These are phyloP conservation scores for Corinectria fuckeliana DNA, from an alignment of 2,329 filamentous ascomycete genomes.

Conservation along the genomic window DNA sequence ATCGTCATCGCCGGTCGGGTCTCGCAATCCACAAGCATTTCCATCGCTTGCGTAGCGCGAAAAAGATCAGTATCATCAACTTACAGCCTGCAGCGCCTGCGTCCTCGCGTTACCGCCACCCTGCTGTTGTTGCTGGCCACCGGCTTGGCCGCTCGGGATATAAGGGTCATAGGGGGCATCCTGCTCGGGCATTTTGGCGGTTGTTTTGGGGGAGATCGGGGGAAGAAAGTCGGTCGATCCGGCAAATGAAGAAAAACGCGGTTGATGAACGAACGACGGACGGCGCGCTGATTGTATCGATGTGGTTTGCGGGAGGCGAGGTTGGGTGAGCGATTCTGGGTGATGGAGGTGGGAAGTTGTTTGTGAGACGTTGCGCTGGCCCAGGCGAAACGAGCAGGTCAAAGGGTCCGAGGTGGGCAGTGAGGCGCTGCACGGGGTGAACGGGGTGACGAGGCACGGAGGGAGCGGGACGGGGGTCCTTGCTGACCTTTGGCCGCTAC, in stretches of 20 bases:
- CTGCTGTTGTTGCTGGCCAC: slow-evolving; percentile 50
- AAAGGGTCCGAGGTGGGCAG: slow-evolving; percentile 20
- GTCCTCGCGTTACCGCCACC: slow-evolving; percentile 59
- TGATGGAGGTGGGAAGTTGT: slow-evolving; percentile 38
- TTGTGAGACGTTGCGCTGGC: slow-evolving; percentile 38
- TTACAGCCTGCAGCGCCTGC: slow-evolving; percentile 82
- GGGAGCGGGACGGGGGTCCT: slow-evolving; percentile 25
- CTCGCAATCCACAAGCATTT: slow-evolving; percentile 26
- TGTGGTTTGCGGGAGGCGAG: slow-evolving; percentile 33
- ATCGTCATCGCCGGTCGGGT: slow-evolving; percentile 15
- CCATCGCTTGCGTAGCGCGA: slow-evolving; percentile 26
- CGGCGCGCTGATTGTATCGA: slow-evolving; percentile 27
- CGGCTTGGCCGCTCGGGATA: slow-evolving; percentile 73
- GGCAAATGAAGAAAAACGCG: slow-evolving; percentile 13
- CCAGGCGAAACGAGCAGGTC: slow-evolving; percentile 39
- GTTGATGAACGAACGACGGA: slow-evolving; percentile 13
- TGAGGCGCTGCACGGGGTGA: slow-evolving; percentile 40
- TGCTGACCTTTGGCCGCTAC: slow-evolving; percentile 19
- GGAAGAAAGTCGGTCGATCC: slow-evolving; percentile 17
- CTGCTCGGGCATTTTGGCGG: slow-evolving; percentile 57
- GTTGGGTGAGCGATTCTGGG: slow-evolving; percentile 30
- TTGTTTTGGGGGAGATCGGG: slow-evolving; percentile 8
- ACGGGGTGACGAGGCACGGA: slow-evolving; percentile 41
- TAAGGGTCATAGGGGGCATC: slow-evolving; percentile 84
- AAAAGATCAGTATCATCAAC: slow-evolving; percentile 42